Evolutionary conservation across 2,329 filamentous ascomycete species (phyloP).

Genomic region (Alternaria arbusti): DNA sequence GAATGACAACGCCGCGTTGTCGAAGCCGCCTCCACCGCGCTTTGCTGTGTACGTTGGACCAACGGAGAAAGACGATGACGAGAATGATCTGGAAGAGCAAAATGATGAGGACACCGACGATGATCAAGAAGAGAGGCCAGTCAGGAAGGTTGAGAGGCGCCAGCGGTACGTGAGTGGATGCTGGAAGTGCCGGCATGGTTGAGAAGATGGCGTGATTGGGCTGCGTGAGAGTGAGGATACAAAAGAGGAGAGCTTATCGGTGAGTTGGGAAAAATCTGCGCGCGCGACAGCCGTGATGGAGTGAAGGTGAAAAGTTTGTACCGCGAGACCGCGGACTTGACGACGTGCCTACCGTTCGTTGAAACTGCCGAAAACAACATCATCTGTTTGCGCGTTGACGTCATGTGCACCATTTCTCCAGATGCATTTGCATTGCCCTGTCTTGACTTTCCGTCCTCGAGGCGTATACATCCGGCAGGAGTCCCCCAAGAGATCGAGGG

Average conservation of each 20-base stretch:
- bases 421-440: not conserved
- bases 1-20: constrained; percentile 17
- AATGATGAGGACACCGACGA: constrained; percentile 5
- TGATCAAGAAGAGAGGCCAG: constrained; percentile 4
- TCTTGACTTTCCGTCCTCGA: not conserved
- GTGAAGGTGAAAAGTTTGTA: not conserved
- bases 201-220: not conserved
- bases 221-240: not conserved
- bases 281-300: not conserved
- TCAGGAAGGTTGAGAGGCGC: not conserved
- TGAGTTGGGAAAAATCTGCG: not conserved
- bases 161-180: not conserved
- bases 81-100: constrained; percentile 4
- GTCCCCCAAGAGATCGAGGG: too few relatives aligned
- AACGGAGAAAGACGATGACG: not conserved
- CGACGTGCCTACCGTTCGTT: not conserved
- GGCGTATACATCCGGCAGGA: not conserved
- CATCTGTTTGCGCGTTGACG: not conserved
- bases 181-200: not conserved
- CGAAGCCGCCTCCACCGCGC: constrained; percentile 14
- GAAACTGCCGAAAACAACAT: not conserved
- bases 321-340: not conserved
- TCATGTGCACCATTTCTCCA: not conserved
- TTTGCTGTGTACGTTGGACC: constrained; percentile 12
- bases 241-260: not conserved